A percentile compares a stretch with the other conserved stretches of the same genome.
phyloP scores from a whole-genome alignment of 768 basidiomycete species.

The Lactarius vividus region DNA sequence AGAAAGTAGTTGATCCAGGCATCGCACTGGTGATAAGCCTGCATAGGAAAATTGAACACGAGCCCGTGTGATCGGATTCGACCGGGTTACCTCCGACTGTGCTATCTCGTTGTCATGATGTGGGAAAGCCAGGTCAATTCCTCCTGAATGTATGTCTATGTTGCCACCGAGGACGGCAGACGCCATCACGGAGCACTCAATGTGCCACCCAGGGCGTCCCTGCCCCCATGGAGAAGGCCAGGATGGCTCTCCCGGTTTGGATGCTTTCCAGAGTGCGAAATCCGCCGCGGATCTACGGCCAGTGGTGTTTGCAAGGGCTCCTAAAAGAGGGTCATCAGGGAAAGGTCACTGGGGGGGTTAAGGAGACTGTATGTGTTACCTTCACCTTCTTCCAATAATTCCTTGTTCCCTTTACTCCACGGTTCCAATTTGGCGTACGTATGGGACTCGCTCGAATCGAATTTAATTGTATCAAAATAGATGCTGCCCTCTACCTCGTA shows the following conservation, averaged over 20 bases:
- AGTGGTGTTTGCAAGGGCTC: slow-evolving; percentile 52
- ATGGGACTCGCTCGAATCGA: slow-evolving; percentile 74
- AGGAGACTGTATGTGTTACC: slow-evolving; percentile 42
- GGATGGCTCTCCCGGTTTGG: slow-evolving; percentile 92
- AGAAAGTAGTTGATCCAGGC: slow-evolving; percentile 99
- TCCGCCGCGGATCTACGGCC: slow-evolving; percentile 83
- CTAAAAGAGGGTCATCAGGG: slow-evolving; percentile 34
- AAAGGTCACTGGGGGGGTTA: background rate
- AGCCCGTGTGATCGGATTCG: slow-evolving; percentile 6
- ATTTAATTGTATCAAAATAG: slow-evolving; percentile 85
- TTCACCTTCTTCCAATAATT: slow-evolving; percentile 89
- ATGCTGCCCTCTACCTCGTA: slow-evolving; percentile 79
- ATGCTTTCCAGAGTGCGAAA: slow-evolving; percentile 98
- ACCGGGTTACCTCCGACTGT: slow-evolving; percentile 75
- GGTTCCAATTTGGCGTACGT: slow-evolving; percentile 94
- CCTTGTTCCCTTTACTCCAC: slow-evolving; percentile 92
- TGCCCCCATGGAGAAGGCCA: slow-evolving; percentile 97
- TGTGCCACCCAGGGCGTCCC: slow-evolving; percentile 98
- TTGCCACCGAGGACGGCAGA: slow-evolving; percentile 82
- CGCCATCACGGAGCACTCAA: slow-evolving; percentile 99
- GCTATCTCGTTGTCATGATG: slow-evolving; percentile 99
- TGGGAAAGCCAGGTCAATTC: slow-evolving; percentile 96
- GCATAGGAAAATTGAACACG: slow-evolving; percentile 15
- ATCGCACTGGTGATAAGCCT: slow-evolving; percentile 91
- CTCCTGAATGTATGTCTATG: slow-evolving; percentile 98